Conservation (phyloP, 1,139 yeast species). For the Lodderomyces beijingensis region DNA sequence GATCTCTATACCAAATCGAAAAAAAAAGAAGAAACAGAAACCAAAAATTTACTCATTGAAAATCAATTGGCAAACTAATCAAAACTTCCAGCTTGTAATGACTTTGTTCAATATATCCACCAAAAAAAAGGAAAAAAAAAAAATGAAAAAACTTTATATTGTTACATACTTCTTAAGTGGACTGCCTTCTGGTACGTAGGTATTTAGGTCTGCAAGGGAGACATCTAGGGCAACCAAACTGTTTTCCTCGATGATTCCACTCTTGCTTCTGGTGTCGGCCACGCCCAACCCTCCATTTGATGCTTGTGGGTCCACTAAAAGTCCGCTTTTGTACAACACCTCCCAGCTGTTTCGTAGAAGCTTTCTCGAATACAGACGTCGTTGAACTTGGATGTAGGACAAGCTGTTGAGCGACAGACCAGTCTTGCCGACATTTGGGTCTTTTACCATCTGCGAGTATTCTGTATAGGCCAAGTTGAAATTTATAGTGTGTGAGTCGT, state of each 20-base stretch:
- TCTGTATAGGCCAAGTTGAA: constrained; percentile 78
- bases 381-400: constrained; percentile 35
- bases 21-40: background rate
- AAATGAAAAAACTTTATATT: background rate
- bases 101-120: no score
- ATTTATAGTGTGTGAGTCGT: constrained; percentile 54
- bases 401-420: no score
- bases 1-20: background rate
- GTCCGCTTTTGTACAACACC: constrained; percentile 24
- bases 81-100: no score
- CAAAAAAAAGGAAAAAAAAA: no score
- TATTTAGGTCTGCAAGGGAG: constrained; percentile 40
- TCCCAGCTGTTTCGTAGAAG: constrained; percentile 57
- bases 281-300: background rate
- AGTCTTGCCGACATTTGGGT: no score
- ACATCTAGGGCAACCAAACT: constrained; percentile 47
- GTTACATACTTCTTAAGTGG: constrained; percentile 26
- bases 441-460: constrained; percentile 55
- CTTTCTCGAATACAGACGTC: constrained; percentile 46
- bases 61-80: no score
- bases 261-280: constrained; percentile 7
- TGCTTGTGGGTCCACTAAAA: constrained; percentile 1
- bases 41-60: no score
- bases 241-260: constrained; percentile 37
- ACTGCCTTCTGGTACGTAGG: constrained; percentile 26